Evolutionary conservation across 2,329 filamentous ascomycete species (phyloP).

Genomic region (Phyllosticta citribraziliensis): DNA sequence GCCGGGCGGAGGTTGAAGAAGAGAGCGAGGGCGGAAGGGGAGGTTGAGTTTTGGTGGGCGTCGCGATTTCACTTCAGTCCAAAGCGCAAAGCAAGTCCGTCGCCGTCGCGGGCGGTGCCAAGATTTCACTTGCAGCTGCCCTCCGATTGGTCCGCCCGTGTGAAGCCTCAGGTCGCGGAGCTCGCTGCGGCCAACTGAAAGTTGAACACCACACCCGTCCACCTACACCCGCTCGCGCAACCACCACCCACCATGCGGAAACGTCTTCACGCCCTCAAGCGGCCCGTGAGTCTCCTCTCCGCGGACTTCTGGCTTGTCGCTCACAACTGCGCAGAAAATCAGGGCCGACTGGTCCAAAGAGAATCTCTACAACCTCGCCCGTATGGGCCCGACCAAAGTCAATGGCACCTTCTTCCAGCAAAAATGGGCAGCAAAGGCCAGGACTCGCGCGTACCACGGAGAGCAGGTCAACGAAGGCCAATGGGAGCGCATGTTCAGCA

Average conservation of each 20-base stretch:
- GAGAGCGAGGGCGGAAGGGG: not conserved
- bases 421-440: constrained; percentile 88
- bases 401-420: constrained; percentile 84
- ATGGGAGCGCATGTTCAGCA: constrained; percentile 88
- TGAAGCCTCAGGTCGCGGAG: not conserved
- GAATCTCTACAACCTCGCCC: constrained; percentile 81
- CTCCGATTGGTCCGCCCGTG: constrained; percentile 2
- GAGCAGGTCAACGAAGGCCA: constrained; percentile 87
- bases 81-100: not conserved
- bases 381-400: constrained; percentile 25
- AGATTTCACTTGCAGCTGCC: constrained; percentile 1
- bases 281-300: constrained; percentile 43
- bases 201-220: constrained; percentile 2
- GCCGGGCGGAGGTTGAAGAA: not conserved
- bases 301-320: not conserved
- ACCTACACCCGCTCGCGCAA: not conserved
- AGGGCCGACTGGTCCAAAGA: constrained; percentile 96
- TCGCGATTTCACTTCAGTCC: not conserved
- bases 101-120: constrained; percentile 1
- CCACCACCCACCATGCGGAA: constrained; percentile 32
- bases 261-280: constrained; percentile 58
- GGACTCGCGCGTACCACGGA: constrained; percentile 81
- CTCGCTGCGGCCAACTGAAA: not conserved
- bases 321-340: constrained; percentile 56
- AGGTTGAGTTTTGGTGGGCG: not conserved